These are phyloP conservation scores for Gomphus bonarii DNA, from an alignment of 1,284 basidiomycete species.

Conservation along the genomic window DNA sequence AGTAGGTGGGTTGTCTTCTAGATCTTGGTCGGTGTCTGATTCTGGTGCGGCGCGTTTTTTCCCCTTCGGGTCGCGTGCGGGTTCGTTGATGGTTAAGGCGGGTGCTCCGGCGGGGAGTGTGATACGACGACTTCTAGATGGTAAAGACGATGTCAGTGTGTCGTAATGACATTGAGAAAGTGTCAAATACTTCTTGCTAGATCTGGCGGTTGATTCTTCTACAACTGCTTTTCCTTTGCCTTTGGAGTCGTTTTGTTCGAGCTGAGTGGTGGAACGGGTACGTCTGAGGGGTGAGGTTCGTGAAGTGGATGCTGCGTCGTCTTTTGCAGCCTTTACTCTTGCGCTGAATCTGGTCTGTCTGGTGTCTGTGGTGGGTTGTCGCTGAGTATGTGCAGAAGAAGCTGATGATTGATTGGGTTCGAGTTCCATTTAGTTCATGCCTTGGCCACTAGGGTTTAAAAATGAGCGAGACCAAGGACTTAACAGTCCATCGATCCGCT, in stretches of 20 bases:
- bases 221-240: slow-evolving; percentile 5
- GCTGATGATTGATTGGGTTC: slow-evolving; percentile 12
- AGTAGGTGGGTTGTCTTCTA: slow-evolving; percentile 37
- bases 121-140: slow-evolving; percentile 45
- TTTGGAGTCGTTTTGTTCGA: slow-evolving; percentile 10
- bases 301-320: slow-evolving; percentile 6
- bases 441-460: slow-evolving; percentile 9
- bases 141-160: slow-evolving; percentile 6
- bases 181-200: slow-evolving; percentile 7
- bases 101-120: slow-evolving; percentile 31
- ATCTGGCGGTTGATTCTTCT: slow-evolving; percentile 2
- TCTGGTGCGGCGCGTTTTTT: slow-evolving; percentile 73
- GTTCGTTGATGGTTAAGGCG: slow-evolving; percentile 65
- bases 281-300: slow-evolving; percentile 3
- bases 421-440: slow-evolving; percentile 13
- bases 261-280: slow-evolving; percentile 11
- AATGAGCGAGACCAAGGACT: slow-evolving; percentile 3
- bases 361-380: slow-evolving; percentile 7
- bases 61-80: slow-evolving; percentile 59
- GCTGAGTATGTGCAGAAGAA: slow-evolving; percentile 1
- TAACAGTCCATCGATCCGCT: slow-evolving; percentile 10
- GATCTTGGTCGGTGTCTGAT: slow-evolving; percentile 36
- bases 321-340: slow-evolving; percentile 8
- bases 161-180: background rate
- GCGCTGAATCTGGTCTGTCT: slow-evolving; percentile 12